Conservation (phyloP, 2,329 filamentous ascomycete species). For the Cladorrhinum sp. region DNA sequence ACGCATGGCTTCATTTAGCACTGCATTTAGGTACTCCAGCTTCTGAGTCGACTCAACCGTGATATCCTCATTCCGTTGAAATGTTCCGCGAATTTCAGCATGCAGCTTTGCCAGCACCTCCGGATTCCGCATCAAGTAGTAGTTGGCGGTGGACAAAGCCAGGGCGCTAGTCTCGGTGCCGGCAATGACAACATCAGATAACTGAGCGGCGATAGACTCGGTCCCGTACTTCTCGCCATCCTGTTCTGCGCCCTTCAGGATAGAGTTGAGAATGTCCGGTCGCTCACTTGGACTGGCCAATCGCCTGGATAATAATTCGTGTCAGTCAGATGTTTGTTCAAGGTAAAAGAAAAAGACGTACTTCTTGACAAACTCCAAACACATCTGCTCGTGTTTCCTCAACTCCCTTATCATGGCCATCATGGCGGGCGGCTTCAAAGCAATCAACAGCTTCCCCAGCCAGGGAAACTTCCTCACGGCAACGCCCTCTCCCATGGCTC, state of each 20-base stretch:
- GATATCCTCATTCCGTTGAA: neutral
- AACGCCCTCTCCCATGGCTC: slow-evolving; percentile 12
- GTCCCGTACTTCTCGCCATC: neutral
- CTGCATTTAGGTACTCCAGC: slow-evolving; percentile 1
- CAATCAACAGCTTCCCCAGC: slow-evolving; percentile 4
- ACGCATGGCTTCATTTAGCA: neutral
- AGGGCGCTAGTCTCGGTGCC: neutral
- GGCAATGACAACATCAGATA: slow-evolving; percentile 4
- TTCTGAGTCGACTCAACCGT: neutral
- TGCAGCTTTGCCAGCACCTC: neutral
- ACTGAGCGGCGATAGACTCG: neutral
- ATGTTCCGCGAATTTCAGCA: neutral
- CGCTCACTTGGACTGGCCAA: neutral
- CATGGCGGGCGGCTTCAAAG: slow-evolving; percentile 12
- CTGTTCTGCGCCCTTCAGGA: neutral
- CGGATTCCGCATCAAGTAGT: neutral
- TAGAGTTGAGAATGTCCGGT: slow-evolving; percentile 9
- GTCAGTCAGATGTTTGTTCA: neutral
- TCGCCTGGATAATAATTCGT: neutral
- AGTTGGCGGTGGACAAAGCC: neutral
- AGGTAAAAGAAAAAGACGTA: neutral
- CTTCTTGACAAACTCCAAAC: slow-evolving; percentile 13
- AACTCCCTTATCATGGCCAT: slow-evolving; percentile 14
- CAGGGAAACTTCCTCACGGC: slow-evolving; percentile 7
- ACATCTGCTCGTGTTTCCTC: slow-evolving; percentile 9